phyloP scores from a whole-genome alignment of 2,329 filamentous ascomycete species.

The Cercospora beticola region DNA sequence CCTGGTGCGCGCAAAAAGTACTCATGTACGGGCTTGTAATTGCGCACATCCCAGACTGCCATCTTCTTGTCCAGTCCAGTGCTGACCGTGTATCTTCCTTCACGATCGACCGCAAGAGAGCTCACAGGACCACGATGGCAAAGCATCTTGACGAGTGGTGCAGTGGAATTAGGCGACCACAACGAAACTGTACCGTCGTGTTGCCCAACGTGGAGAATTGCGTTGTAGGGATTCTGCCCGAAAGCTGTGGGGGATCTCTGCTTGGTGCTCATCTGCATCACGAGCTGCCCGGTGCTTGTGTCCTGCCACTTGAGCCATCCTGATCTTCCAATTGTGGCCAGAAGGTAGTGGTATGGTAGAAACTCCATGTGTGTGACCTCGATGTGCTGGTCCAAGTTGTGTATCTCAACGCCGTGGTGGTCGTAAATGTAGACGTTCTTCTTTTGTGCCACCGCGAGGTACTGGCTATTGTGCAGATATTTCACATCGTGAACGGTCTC shows the following conservation, averaged over 20 bases:
- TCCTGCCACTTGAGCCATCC: constrained; percentile 93
- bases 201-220: constrained; percentile 86
- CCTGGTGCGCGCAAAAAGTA: constrained; percentile 84
- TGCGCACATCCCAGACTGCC: constrained; percentile 94
- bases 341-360: constrained; percentile 90
- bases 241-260: constrained; percentile 81
- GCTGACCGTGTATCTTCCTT: constrained; percentile 93
- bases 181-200: constrained; percentile 92
- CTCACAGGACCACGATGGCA: constrained; percentile 88
- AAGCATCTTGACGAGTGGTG: constrained; percentile 85
- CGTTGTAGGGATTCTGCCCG: constrained; percentile 87
- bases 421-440: constrained; percentile 98
- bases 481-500: constrained; percentile 87
- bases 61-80: constrained; percentile 86
- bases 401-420: constrained; percentile 82
- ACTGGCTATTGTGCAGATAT: constrained; percentile 93
- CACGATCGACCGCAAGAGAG: constrained; percentile 78
- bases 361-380: constrained; percentile 95
- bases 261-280: constrained; percentile 81
- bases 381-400: constrained; percentile 84
- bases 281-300: constrained; percentile 85
- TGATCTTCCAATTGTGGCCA: constrained; percentile 79
- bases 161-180: constrained; percentile 89
- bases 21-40: constrained; percentile 87
- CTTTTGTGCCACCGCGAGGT: constrained; percentile 94